Conservation (phyloP, 2,329 filamentous ascomycete species). For the Pseudogymnoascus pannorum region DNA sequence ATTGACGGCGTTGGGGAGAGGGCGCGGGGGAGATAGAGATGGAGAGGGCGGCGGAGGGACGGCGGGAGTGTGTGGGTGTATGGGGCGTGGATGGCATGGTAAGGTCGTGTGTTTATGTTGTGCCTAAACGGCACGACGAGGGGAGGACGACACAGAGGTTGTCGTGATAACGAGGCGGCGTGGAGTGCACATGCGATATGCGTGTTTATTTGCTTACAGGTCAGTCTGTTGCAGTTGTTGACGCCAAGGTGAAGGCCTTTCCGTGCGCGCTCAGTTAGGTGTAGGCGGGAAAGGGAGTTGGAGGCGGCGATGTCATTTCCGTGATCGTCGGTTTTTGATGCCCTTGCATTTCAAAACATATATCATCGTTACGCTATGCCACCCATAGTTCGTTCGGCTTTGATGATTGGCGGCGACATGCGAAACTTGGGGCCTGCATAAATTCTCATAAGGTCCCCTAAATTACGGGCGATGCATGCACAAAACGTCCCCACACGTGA, state of each 20-base stretch:
- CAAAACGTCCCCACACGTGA: neutral
- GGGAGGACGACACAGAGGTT: neutral
- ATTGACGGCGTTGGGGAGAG: neutral
- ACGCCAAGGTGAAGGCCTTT: neutral
- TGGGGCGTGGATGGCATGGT: neutral
- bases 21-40: neutral
- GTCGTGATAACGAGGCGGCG: constrained; percentile 1
- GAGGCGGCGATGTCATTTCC: constrained; percentile 2
- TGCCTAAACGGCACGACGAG: neutral
- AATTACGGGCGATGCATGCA: neutral
- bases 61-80: constrained; percentile 1
- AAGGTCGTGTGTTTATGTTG: neutral
- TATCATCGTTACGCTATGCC: neutral
- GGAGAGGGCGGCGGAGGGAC: neutral
- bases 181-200: constrained; percentile 1
- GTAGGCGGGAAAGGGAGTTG: neutral
- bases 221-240: neutral
- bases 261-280: constrained; percentile 1
- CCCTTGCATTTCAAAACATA: constrained; percentile 2
- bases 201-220: neutral
- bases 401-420: neutral
- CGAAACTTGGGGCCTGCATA: constrained; percentile 3
- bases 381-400: neutral
- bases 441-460: neutral
- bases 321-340: constrained; percentile 3